Evolutionary conservation across 1,284 basidiomycete genomes (phyloP).

Genomic region (Melampsora americana): DNA sequence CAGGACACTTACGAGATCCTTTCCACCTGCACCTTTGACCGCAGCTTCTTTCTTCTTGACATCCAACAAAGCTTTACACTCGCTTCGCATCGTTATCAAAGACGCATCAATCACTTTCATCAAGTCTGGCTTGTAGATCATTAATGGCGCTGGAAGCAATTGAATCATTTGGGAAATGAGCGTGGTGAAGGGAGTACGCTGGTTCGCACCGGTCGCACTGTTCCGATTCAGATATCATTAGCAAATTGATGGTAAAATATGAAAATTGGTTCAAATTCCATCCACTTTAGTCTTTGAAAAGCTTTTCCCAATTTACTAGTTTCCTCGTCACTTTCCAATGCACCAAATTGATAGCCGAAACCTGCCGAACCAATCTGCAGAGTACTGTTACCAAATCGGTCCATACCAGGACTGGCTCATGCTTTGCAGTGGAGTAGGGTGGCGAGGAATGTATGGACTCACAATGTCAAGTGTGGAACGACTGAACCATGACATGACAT

Average conservation of each 20-base stretch:
- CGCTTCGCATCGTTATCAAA: conserved; percentile 12
- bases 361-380: conserved; percentile 1
- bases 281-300: conserved; percentile 8
- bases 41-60: conserved; percentile 12
- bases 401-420: background rate
- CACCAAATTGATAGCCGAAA: conserved; percentile 6
- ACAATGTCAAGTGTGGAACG: conserved; percentile 8
- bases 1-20: conserved; percentile 40
- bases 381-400: no score
- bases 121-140: background rate
- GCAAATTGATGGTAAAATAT: no score
- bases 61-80: conserved; percentile 29
- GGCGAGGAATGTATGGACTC: no score
- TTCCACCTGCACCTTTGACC: conserved; percentile 17
- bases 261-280: no score
- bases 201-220: no score
- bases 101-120: background rate
- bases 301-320: background rate
- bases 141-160: background rate
- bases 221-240: no score
- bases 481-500: background rate
- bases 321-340: background rate
- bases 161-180: background rate
- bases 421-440: background rate
- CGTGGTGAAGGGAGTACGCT: background rate